phyloP scores from a whole-genome alignment of 192 early-diverging fungal genomes.

The Phycomyces blakesleeanus region DNA sequence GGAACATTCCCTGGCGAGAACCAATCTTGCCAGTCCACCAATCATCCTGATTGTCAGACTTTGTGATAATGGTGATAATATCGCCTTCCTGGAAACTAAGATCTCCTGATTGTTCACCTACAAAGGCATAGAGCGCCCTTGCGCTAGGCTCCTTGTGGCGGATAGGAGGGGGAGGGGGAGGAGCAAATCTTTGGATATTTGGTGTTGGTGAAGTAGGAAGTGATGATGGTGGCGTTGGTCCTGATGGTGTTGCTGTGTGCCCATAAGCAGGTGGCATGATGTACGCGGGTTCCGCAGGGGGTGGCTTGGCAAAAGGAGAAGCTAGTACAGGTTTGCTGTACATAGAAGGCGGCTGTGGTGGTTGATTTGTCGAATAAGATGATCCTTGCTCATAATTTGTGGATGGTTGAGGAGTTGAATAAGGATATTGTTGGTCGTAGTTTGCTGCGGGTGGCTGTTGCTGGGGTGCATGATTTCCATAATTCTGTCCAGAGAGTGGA shows the following conservation, averaged over 20 bases:
- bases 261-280: too few species aligned
- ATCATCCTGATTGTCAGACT: conserved; percentile 37
- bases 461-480: not conserved
- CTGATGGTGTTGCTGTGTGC: not conserved
- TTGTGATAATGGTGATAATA: conserved; percentile 39
- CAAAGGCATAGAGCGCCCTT: conserved; percentile 39
- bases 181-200: conserved; percentile 4
- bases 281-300: too few species aligned
- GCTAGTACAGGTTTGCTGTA: too few species aligned
- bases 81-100: conserved; percentile 42
- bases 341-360: not conserved
- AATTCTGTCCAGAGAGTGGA: not conserved
- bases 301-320: too few species aligned
- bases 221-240: conserved; percentile 17
- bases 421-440: too few species aligned
- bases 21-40: conserved; percentile 43
- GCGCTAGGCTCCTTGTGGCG: conserved; percentile 20
- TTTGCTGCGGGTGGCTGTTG: not conserved
- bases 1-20: conserved; percentile 13
- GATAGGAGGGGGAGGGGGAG: conserved; percentile 40
- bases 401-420: too few species aligned
- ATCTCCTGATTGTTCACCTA: conserved; percentile 36
- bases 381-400: too few species aligned
- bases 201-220: too few species aligned
- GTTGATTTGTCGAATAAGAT: too few species aligned